Conservation (phyloP, 148 eudicot genomes). For the Cornus florida region DNA sequence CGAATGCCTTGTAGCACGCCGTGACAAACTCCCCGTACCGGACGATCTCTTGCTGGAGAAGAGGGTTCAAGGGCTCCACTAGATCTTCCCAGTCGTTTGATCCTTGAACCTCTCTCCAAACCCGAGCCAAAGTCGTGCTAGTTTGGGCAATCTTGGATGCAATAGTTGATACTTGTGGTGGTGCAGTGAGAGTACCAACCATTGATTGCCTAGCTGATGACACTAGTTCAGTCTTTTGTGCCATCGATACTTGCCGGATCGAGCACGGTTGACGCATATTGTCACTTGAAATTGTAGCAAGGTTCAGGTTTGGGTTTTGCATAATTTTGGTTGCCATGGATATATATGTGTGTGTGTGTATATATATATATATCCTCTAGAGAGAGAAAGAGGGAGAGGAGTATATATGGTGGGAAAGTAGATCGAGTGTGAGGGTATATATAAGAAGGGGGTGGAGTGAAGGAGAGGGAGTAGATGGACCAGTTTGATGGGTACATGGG, state of each 20-base stretch:
- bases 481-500: not conserved
- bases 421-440: not conserved
- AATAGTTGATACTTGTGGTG: not conserved
- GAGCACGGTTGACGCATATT: not conserved
- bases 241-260: not conserved
- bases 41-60: constrained; percentile 34
- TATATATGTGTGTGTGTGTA: not conserved
- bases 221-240: not conserved
- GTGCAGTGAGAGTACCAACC: not conserved
- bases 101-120: constrained; percentile 42
- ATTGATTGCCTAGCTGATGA: not conserved
- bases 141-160: not conserved
- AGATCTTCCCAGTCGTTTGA: constrained; percentile 35
- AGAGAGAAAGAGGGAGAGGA: constrained; percentile 3
- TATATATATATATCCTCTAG: not conserved
- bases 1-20: constrained; percentile 40
- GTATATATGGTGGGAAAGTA: not conserved
- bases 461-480: not conserved
- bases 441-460: not conserved
- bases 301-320: constrained; percentile 11
- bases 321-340: constrained; percentile 15
- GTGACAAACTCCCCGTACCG: constrained; percentile 38
- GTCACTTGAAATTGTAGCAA: constrained; percentile 7
- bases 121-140: constrained; percentile 6
- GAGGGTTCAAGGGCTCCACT: constrained; percentile 33